A percentile compares a stretch with the other conserved stretches of the same genome.
Evolutionary conservation across 2,329 filamentous ascomycete species (phyloP).

Genomic region (Cladorrhinum sp.): DNA sequence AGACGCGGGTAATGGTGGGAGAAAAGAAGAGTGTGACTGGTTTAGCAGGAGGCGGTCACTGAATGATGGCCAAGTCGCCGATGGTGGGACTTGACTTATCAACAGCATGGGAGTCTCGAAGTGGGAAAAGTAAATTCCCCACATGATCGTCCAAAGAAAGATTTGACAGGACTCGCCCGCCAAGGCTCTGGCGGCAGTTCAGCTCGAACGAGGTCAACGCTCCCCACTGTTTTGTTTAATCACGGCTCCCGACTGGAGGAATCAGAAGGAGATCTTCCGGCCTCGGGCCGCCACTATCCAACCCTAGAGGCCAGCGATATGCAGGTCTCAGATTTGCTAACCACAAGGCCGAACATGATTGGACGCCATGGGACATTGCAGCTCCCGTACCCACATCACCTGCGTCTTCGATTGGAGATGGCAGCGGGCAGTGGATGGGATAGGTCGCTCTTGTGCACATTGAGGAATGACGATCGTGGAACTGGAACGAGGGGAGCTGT

Average conservation of each 20-base stretch:
- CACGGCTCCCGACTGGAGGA: not conserved
- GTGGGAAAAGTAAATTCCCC: not conserved
- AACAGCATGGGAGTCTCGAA: too few relatives aligned
- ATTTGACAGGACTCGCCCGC: not conserved
- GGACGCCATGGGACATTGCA: not conserved
- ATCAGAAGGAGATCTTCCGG: constrained; percentile 12
- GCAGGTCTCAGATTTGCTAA: constrained; percentile 16
- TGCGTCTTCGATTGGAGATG: constrained; percentile 11
- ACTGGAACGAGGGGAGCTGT: not conserved
- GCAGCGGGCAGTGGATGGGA: not conserved
- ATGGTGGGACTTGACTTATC: too few relatives aligned
- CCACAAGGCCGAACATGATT: not conserved
- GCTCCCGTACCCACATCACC: not conserved
- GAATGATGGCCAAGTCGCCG: too few relatives aligned
- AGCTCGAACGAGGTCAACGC: not conserved
- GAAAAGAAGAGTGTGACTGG: not conserved
- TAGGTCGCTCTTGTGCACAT: not conserved
- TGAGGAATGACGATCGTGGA: constrained; percentile 5
- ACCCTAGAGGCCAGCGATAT: constrained; percentile 1
- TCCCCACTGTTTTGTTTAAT: not conserved
- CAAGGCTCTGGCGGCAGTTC: not conserved
- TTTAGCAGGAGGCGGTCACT: not conserved
- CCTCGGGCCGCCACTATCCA: constrained; percentile 11
- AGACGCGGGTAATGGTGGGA: not conserved
- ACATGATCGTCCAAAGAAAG: not conserved